Conservation (phyloP, 345 rosid genomes). For the Linum trigynum region DNA sequence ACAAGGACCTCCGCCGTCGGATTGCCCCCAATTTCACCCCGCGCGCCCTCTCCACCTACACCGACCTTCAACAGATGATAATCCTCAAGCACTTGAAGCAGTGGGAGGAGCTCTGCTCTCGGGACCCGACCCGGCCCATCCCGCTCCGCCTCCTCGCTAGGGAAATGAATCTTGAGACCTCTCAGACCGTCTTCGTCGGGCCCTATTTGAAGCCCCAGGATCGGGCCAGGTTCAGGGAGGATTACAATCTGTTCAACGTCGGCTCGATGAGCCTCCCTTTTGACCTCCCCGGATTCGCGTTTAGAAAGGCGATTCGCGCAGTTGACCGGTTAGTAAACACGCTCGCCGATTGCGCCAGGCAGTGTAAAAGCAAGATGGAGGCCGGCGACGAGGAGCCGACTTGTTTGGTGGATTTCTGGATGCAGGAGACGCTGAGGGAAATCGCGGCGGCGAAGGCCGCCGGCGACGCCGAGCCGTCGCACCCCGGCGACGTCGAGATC, state of each 20-base stretch:
- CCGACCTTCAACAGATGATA: slow-evolving; percentile 47
- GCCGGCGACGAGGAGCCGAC: slow-evolving; percentile 39
- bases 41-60: slow-evolving; percentile 66
- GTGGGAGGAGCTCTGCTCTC: slow-evolving; percentile 34
- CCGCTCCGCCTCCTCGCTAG: slow-evolving; percentile 45
- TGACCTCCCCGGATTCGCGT: slow-evolving; percentile 64
- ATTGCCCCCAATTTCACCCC: slow-evolving; percentile 80
- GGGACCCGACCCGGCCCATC: slow-evolving; percentile 13
- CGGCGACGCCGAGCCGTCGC: slow-evolving; percentile 30
- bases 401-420: slow-evolving; percentile 76
- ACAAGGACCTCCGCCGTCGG: slow-evolving; percentile 67
- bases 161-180: slow-evolving; percentile 75
- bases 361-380: slow-evolving; percentile 48
- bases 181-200: slow-evolving; percentile 81
- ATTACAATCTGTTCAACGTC: slow-evolving; percentile 65
- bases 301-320: slow-evolving; percentile 57
- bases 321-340: slow-evolving; percentile 42
- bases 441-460: slow-evolving; percentile 20
- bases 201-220: slow-evolving; percentile 39
- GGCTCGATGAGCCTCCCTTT: slow-evolving; percentile 66
- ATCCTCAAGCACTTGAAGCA: slow-evolving; percentile 46
- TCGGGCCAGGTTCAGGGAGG: slow-evolving; percentile 33
- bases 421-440: slow-evolving; percentile 50
- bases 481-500: slow-evolving; percentile 41
- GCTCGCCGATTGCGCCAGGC: slow-evolving; percentile 32